Percentiles rank a stretch among this genome's conserved stretches.
These are phyloP conservation scores for Picea abies DNA, from an alignment of 83 land plant species.

Conservation along the genomic window DNA sequence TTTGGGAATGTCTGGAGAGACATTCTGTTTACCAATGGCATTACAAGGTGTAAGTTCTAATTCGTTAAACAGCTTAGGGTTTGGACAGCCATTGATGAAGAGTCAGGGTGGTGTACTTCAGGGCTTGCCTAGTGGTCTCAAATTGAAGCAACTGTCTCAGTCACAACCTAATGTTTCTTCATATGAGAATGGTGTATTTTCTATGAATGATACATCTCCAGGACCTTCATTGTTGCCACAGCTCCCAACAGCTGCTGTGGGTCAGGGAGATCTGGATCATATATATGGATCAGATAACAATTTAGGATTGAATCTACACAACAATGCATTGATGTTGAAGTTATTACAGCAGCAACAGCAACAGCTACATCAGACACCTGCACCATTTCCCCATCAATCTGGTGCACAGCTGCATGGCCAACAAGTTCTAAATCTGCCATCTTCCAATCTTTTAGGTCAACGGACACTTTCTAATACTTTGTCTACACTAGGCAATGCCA, in stretches of 20 bases:
- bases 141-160: slow-evolving; percentile 29
- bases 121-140: slow-evolving; percentile 3
- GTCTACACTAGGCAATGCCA: neutral
- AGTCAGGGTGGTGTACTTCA: slow-evolving; percentile 27
- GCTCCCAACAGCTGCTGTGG: slow-evolving; percentile 23
- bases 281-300: slow-evolving; percentile 21
- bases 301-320: slow-evolving; percentile 27
- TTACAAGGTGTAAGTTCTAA: slow-evolving; percentile 29
- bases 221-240: slow-evolving; percentile 31
- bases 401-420: slow-evolving; percentile 28
- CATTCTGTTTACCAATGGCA: slow-evolving; percentile 36
- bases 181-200: neutral
- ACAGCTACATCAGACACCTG: slow-evolving; percentile 18
- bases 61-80: slow-evolving; percentile 39
- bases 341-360: slow-evolving; percentile 44
- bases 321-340: slow-evolving; percentile 28
- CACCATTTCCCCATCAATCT: neutral
- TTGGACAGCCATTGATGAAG: slow-evolving; percentile 46
- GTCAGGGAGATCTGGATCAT: neutral
- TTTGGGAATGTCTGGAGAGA: slow-evolving; percentile 39
- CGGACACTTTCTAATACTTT: slow-evolving; percentile 27
- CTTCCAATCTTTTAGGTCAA: slow-evolving; percentile 51
- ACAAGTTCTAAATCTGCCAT: slow-evolving; percentile 44
- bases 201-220: slow-evolving; percentile 29
- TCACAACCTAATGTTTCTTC: slow-evolving; percentile 1